These are phyloP conservation scores for Epicoccum sorghinum DNA, from an alignment of 2,329 filamentous ascomycete genomes.

Conservation along the genomic window DNA sequence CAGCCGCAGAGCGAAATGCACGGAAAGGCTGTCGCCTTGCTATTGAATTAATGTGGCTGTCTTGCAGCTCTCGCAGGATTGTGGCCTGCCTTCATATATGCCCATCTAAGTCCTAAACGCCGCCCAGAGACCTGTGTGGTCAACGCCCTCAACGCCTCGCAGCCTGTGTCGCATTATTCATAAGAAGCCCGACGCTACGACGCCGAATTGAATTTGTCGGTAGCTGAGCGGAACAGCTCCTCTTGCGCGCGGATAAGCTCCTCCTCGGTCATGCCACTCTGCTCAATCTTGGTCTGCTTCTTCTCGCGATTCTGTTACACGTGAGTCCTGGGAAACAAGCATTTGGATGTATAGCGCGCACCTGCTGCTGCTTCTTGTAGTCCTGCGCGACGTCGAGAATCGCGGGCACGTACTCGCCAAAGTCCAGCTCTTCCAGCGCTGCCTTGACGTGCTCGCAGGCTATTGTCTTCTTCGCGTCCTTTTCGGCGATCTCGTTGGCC, in stretches of 20 bases:
- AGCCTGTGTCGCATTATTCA: conserved; percentile 19
- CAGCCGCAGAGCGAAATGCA: conserved; percentile 1
- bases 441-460: conserved; percentile 97
- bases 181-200: conserved; percentile 36
- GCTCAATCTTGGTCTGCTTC: conserved; percentile 95
- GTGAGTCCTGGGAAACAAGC: conserved; percentile 14
- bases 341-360: conserved; percentile 48
- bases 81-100: conserved; percentile 17
- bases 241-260: conserved; percentile 88
- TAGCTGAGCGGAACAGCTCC: conserved; percentile 85
- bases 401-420: conserved; percentile 87
- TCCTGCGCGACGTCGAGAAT: conserved; percentile 86
- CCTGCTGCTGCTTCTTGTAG: conserved; percentile 93
- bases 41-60: conserved; percentile 6
- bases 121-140: conserved; percentile 22
- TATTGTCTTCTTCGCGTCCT: conserved; percentile 99
- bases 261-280: conserved; percentile 89
- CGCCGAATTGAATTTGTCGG: conserved; percentile 69
- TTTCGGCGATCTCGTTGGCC: conserved; percentile 98
- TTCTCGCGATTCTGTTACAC: conserved; percentile 80
- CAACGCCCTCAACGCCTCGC: conserved; percentile 34
- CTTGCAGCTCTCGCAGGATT: conserved; percentile 1
- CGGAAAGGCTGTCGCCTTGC: not conserved
- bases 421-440: conserved; percentile 89
- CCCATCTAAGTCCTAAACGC: conserved; percentile 32